A percentile compares a stretch with the other conserved stretches of the same genome.
These are phyloP conservation scores for Lactarius vividus DNA, from an alignment of 768 basidiomycete genomes.

Conservation along the genomic window DNA sequence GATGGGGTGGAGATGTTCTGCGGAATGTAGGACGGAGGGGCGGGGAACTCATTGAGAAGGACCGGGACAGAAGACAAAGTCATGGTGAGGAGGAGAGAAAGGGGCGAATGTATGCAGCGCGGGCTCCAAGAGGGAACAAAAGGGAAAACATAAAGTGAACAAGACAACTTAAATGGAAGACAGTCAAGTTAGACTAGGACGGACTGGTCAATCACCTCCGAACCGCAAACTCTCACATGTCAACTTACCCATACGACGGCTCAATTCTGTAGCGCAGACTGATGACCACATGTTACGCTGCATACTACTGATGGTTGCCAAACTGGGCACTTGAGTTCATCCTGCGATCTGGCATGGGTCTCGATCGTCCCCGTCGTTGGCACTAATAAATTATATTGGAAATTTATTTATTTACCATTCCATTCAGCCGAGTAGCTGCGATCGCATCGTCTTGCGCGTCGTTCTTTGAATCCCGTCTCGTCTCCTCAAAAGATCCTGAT, in stretches of 20 bases:
- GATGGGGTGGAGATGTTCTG: constrained; percentile 20
- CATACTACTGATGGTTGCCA: background rate
- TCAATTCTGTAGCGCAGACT: background rate
- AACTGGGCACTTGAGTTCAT: background rate
- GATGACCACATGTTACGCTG: background rate
- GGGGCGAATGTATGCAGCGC: constrained; percentile 9
- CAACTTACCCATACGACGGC: background rate
- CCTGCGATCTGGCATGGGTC: background rate
- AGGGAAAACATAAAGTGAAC: background rate
- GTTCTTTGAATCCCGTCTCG: background rate
- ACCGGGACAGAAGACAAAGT: constrained; percentile 28
- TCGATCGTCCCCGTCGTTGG: background rate
- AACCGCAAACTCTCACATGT: background rate
- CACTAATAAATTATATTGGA: background rate
- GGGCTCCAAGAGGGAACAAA: constrained; percentile 3
- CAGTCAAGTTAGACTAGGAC: background rate
- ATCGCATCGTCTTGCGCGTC: background rate
- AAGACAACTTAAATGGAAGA: background rate
- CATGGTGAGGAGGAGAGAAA: background rate
- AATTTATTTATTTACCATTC: background rate
- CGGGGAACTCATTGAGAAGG: constrained; percentile 35
- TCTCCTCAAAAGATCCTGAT: background rate
- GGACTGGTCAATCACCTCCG: background rate
- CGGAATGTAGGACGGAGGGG: constrained; percentile 36
- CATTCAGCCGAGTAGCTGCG: background rate